These are phyloP conservation scores for Pythium diclinum DNA, from an alignment of 352 stramenopile species.

Conservation along the genomic window DNA sequence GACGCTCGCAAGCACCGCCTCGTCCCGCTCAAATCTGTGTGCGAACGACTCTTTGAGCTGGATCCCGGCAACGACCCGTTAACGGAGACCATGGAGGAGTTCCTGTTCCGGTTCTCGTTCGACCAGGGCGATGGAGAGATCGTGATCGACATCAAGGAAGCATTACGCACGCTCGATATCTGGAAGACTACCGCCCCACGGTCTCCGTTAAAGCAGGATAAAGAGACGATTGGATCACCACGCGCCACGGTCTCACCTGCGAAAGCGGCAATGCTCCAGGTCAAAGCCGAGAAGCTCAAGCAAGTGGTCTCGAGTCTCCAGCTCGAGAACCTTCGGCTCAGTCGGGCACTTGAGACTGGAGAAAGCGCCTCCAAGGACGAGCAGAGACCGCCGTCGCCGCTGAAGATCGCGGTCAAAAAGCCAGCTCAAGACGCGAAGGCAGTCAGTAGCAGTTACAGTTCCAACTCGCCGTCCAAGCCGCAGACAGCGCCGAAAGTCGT, in stretches of 20 bases:
- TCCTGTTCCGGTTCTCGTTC: slow-evolving; percentile 51
- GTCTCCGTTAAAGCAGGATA: slow-evolving; percentile 2
- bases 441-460: neutral
- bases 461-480: neutral
- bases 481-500: slow-evolving; percentile 21
- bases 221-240: neutral
- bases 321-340: slow-evolving; percentile 43
- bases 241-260: slow-evolving; percentile 13
- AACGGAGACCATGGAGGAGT: slow-evolving; percentile 57
- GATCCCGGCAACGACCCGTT: slow-evolving; percentile 44
- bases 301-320: slow-evolving; percentile 42
- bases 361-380: neutral
- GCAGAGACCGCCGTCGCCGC: slow-evolving; percentile 15
- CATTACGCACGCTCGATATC: slow-evolving; percentile 52
- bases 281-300: slow-evolving; percentile 47
- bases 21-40: slow-evolving; percentile 48
- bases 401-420: slow-evolving; percentile 20
- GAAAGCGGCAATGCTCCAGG: slow-evolving; percentile 29
- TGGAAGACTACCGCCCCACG: slow-evolving; percentile 32
- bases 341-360: slow-evolving; percentile 29
- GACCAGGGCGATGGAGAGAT: slow-evolving; percentile 35
- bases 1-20: slow-evolving; percentile 34
- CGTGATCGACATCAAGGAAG: slow-evolving; percentile 53
- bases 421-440: neutral
- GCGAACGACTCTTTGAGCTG: slow-evolving; percentile 54